These are phyloP conservation scores for Sindora glabra DNA, from an alignment of 306 rosid genomes.

Conservation along the genomic window DNA sequence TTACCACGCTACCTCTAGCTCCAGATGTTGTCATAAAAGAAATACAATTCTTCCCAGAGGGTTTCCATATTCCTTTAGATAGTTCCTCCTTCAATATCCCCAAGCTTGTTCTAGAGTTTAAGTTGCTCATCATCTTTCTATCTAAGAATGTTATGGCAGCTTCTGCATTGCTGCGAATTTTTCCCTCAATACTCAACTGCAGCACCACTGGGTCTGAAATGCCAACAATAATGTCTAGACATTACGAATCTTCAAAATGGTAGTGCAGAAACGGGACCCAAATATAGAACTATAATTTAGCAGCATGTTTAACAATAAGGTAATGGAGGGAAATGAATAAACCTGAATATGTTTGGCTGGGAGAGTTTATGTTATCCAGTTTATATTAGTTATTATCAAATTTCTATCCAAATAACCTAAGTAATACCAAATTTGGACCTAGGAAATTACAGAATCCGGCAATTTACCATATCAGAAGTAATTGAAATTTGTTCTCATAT, in stretches of 20 bases:
- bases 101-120: conserved; percentile 65
- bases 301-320: not conserved
- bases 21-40: conserved; percentile 98
- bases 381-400: too few species aligned
- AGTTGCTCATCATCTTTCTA: conserved; percentile 70
- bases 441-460: not conserved
- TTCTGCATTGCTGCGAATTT: conserved; percentile 69
- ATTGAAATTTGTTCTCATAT: conserved; percentile 2
- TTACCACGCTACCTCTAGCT: conserved; percentile 88
- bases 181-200: conserved; percentile 68
- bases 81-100: conserved; percentile 68
- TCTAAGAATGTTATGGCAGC: conserved; percentile 79
- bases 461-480: not conserved
- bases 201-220: conserved; percentile 57
- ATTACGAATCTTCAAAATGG: not conserved
- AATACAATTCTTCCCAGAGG: conserved; percentile 77
- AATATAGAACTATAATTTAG: not conserved
- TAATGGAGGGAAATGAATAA: not conserved
- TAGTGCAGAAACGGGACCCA: not conserved
- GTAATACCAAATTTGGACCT: not conserved
- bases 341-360: not conserved
- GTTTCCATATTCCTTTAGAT: conserved; percentile 63
- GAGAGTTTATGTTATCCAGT: too few species aligned
- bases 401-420: not conserved
- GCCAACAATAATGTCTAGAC: conserved; percentile 3